Conservation (phyloP, 768 basidiomycete genomes). For the Hypholoma fasciculare region DNA sequence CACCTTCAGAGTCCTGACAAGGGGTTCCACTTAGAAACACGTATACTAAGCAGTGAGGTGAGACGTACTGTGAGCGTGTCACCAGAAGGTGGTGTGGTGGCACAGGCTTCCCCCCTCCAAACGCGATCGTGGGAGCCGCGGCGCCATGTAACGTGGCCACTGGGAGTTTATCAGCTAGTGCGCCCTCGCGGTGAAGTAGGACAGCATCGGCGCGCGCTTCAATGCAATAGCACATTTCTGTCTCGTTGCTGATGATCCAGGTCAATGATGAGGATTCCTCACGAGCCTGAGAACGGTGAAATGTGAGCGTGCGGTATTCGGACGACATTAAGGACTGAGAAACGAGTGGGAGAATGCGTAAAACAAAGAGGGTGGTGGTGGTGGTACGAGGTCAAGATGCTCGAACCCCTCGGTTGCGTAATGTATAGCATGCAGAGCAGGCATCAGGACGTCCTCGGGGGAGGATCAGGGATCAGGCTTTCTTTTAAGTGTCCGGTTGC, state of each 20-base stretch:
- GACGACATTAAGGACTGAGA: not conserved
- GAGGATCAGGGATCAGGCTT: not conserved
- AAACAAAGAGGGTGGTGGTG: not conserved
- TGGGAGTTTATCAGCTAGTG: not conserved
- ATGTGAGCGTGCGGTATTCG: not conserved
- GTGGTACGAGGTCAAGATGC: not conserved
- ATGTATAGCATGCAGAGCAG: not conserved
- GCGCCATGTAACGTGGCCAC: not conserved
- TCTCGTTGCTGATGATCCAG: not conserved
- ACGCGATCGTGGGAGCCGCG: not conserved
- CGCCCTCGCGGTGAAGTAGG: not conserved
- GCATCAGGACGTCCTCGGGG: not conserved
- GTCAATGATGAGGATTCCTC: not conserved
- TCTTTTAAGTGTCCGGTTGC: not conserved
- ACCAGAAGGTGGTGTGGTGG: not conserved
- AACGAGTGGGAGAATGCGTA: not conserved
- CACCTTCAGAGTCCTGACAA: not conserved
- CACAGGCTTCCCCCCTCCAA: not conserved
- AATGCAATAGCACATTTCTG: not conserved
- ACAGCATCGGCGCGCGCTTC: not conserved
- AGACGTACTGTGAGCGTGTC: not conserved
- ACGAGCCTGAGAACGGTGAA: not conserved
- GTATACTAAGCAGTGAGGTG: not conserved
- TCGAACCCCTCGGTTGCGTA: not conserved
- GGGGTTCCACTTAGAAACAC: not conserved